Conservation (phyloP, 495 filamentous ascomycete genomes). For the Penicillium crystallinum region DNA sequence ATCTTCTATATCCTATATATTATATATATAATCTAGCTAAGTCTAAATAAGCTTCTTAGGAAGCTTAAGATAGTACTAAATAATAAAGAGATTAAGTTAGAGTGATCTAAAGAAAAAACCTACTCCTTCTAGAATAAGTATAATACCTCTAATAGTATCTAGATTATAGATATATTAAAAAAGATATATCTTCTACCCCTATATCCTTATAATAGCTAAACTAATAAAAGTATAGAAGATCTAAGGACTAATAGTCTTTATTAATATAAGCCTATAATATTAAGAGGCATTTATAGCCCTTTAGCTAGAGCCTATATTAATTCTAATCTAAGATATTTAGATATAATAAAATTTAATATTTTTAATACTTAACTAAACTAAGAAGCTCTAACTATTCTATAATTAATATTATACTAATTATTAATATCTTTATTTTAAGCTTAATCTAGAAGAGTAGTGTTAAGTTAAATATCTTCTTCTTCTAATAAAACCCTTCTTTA, state of each 20-base stretch:
- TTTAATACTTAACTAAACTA: background rate
- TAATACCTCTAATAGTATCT: too few relatives aligned
- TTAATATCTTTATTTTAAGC: background rate
- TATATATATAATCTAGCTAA: background rate
- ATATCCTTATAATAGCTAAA: too few relatives aligned
- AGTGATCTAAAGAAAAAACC: background rate
- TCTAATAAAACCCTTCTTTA: background rate
- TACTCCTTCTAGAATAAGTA: background rate
- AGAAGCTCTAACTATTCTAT: background rate
- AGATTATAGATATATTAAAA: background rate
- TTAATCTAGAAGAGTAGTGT: background rate
- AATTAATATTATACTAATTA: background rate
- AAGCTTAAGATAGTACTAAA: background rate
- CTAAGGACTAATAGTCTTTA: background rate
- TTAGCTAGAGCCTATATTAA: background rate
- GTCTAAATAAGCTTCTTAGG: background rate
- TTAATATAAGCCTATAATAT: background rate
- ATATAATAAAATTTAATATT: background rate
- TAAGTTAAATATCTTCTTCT: background rate
- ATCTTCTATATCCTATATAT: background rate
- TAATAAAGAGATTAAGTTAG: background rate
- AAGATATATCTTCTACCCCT: too few relatives aligned
- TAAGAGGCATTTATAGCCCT: background rate
- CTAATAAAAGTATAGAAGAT: too few relatives aligned
- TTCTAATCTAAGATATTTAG: background rate